These are phyloP conservation scores for Phytophthora idaei DNA, from an alignment of 352 stramenopile genomes.

Conservation along the genomic window DNA sequence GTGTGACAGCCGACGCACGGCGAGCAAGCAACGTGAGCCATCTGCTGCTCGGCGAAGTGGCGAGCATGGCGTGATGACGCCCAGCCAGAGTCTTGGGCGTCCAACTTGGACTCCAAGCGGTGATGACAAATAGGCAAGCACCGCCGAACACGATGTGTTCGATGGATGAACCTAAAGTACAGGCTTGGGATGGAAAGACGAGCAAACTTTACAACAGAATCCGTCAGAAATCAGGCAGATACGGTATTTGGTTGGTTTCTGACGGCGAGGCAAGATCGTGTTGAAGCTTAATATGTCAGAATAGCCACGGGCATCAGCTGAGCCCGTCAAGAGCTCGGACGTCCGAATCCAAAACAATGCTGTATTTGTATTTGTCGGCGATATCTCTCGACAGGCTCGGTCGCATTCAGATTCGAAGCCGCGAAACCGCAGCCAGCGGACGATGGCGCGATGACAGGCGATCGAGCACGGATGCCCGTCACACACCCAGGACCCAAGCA, in stretches of 20 bases:
- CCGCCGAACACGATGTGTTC: neutral
- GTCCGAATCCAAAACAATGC: neutral
- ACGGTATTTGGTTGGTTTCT: neutral
- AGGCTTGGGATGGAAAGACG: neutral
- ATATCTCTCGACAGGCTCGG: neutral
- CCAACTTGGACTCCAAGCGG: too few species aligned
- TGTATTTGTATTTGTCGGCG: neutral
- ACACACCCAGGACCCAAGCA: neutral
- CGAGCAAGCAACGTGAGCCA: too few species aligned
- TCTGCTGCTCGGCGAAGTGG: neutral
- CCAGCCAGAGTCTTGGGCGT: too few species aligned
- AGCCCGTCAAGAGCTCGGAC: neutral
- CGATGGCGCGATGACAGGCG: conserved; percentile 14
- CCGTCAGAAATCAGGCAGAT: too few species aligned
- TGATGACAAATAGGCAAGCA: neutral
- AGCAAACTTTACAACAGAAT: conserved; percentile 4
- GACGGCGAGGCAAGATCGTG: neutral
- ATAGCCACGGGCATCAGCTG: conserved; percentile 6
- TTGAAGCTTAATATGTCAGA: neutral
- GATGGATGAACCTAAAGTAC: neutral
- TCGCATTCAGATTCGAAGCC: neutral
- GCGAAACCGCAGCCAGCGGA: neutral
- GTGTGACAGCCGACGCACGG: neutral
- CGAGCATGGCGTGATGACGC: neutral
- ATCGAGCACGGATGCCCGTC: neutral